Evolutionary conservation across 2,329 filamentous ascomycete genomes (phyloP), one percentile per base, ranked within the genome.

Genomic region (Phaeosphaeria sp.): DNA sequence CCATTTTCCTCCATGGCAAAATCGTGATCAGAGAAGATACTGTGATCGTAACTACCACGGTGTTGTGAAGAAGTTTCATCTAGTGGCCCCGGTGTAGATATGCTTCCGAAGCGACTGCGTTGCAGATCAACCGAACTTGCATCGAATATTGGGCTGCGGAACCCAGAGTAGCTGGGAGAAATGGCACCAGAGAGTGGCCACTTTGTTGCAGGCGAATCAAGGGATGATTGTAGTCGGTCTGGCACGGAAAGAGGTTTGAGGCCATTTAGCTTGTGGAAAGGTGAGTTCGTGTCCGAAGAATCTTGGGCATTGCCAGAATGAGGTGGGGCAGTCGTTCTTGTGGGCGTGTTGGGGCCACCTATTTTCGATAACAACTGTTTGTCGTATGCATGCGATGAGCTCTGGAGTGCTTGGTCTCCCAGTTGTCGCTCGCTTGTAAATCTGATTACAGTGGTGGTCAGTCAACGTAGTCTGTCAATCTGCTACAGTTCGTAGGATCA

Each of bases 21-120:
- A 20, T 85, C 83, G 50, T 77, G 75, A 36, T 77, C 82, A 3
- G 81, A 78, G 65, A 86, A 86, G 46, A 77, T 71, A 60, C 82
- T 81, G 50, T 86, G 85, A 63, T 90, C 87, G 76, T 88, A 88
- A 70, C 86, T 88, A 47, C 86, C 85, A 55, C 86, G 81, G 58
- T 86, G 83, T 17, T 85, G 85, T 59, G 82, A 83, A 27, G 79
- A 77, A 43, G 74, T 73, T 55, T 86, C 85, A 56, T 88, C 85
- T 27, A 75, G 59, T 27, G 68, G 71, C 56, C 80, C 75, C 21
- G 79, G 75, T 2, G 79, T 80, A 13, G 82, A 82, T 57, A 80
- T 78, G 65, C 80, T 82, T 40, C 79, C 79, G 59, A 83, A 83
- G 22, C 82, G 81, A 60, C 81, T 77, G 42, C 68, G 63, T 45